Base-by-base conservation (phyloP, 106 monocot genomes). In the Platanthera zijinensis region DNA sequence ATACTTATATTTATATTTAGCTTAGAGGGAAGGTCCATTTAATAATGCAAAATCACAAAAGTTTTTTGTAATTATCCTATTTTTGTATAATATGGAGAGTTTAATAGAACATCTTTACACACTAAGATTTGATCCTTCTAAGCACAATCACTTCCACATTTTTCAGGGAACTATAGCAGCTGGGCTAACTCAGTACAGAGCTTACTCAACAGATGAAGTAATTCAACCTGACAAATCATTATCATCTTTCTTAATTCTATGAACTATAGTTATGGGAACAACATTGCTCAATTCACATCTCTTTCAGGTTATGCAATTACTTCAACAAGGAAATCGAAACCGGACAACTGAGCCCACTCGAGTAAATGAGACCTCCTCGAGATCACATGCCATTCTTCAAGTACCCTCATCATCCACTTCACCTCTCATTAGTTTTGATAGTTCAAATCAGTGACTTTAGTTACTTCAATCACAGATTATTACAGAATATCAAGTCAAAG, bases 301-400 rank as follows among this genome's bases (percentile, higher is more conserved):
- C 12, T 51, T 71, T 64, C 74, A 95, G 96, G 96, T 97, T 9
- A 97, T 97, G 96, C 79, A 89, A 63, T 85, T 97, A 75, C 93
- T 97, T 78, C 96, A 89, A 74, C 93, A 91, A 91, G 96, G 96
- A 7, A 97, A 97, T 76, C 82, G 76, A 73, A 97, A 93, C 53
- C 83, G 96, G 80, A 97, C 96, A 6, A 97, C 96, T 13, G 96
- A 97, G 51, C 96, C 96, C 14, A 97, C 96, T 39, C 71, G 93
- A 74, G 83, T 78, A 1, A 96, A 96, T 74, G 96, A 96, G 84
- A 96, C 96, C 50, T 96, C 96, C 54, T 96, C 96, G 7, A 82
- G 96, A 49, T 96, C 96, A 49, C 96, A 96, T 81, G 96, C 96
- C 50, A 93, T 96, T 56, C 75, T 96, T 22, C 95, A 96, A 85